Evolutionary conservation across 495 filamentous ascomycete genomes (phyloP).

Genomic region (Aspergillus homomorphus): DNA sequence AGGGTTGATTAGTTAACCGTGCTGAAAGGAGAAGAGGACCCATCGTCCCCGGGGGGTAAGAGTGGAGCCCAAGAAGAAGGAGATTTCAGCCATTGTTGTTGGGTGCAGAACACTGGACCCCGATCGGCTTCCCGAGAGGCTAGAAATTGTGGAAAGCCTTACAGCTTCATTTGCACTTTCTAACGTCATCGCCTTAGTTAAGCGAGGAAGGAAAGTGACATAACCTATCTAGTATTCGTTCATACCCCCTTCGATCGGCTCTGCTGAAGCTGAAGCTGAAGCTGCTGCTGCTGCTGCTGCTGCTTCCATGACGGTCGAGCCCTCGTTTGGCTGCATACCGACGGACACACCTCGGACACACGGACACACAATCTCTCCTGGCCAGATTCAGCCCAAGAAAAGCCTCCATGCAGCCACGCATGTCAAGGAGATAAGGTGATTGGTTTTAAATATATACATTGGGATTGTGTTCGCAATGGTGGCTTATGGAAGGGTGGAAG

Average conservation of each 20-base stretch:
- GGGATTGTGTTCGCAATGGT: no score
- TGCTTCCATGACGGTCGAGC: background rate
- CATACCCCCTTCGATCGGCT: background rate
- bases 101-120: conserved; percentile 1
- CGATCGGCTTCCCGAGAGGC: conserved; percentile 6
- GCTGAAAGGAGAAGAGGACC: background rate
- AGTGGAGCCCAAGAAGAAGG: background rate
- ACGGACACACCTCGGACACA: background rate
- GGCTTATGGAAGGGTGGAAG: background rate
- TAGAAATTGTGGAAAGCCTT: background rate
- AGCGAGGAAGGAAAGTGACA: background rate
- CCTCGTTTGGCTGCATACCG: background rate
- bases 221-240: background rate
- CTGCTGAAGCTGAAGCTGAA: no score
- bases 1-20: background rate
- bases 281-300: background rate
- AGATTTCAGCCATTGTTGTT: background rate
- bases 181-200: conserved; percentile 1
- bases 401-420: background rate
- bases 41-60: background rate
- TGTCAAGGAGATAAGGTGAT: background rate
- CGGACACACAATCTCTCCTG: no score
- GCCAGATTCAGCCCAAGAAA: no score
- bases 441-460: background rate
- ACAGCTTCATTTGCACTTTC: background rate